These are phyloP conservation scores for Ogataea zsoltii DNA, from an alignment of 805 yeast species.

Conservation along the genomic window DNA sequence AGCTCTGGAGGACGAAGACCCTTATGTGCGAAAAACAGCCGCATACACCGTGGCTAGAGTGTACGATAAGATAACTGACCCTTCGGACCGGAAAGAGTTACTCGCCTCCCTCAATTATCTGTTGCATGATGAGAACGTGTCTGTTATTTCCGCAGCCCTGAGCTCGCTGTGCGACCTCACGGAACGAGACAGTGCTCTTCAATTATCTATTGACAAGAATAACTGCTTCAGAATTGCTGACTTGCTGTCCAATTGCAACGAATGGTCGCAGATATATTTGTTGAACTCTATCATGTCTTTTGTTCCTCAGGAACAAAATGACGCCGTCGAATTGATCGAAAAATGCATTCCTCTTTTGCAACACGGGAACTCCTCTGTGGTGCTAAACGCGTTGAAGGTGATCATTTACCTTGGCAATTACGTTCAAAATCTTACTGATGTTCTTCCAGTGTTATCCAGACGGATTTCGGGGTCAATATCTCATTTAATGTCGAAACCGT, in stretches of 20 bases:
- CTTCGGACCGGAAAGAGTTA: conserved; percentile 45
- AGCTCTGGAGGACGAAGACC: conserved; percentile 47
- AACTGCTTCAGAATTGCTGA: conserved; percentile 47
- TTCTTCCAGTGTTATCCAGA: conserved; percentile 54
- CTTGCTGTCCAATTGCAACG: conserved; percentile 46
- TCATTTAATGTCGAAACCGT: conserved; percentile 68
- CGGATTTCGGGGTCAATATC: conserved; percentile 69
- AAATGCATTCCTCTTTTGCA: conserved; percentile 68
- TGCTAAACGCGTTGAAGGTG: conserved; percentile 70
- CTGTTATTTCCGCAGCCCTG: conserved; percentile 71
- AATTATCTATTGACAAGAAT: conserved; percentile 51
- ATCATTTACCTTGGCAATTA: conserved; percentile 75
- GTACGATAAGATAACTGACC: conserved; percentile 54
- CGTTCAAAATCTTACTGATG: conserved; percentile 53
- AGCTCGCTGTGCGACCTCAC: conserved; percentile 67
- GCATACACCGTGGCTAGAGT: conserved; percentile 68
- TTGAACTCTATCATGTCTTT: conserved; percentile 64
- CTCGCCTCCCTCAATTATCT: conserved; percentile 50
- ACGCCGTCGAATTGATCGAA: conserved; percentile 67
- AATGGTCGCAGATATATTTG: conserved; percentile 75
- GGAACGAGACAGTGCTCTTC: conserved; percentile 51
- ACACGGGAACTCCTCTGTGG: conserved; percentile 80
- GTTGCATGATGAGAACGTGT: conserved; percentile 56
- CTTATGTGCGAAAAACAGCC: conserved; percentile 67
- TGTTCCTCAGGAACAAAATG: conserved; percentile 69